Conservation (phyloP, 1,284 basidiomycete genomes). For the Trametes versicolor region DNA sequence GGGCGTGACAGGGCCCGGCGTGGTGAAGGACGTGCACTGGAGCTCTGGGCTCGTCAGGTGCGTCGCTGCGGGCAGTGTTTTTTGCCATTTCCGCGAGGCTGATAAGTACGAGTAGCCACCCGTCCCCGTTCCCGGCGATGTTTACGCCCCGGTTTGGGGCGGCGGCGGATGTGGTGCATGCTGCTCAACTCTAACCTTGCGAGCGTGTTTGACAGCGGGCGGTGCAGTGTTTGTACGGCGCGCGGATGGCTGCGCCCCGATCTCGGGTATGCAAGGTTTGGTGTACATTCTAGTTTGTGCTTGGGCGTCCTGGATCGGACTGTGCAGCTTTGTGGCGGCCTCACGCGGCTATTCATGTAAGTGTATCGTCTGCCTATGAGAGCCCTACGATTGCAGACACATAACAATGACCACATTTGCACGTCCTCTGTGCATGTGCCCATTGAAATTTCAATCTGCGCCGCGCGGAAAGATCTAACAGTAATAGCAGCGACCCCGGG, state of each 20-base stretch:
- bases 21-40: background rate
- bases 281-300: background rate
- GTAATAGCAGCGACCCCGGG: background rate
- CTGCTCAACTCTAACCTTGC: conserved; percentile 1
- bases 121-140: background rate
- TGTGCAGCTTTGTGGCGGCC: background rate
- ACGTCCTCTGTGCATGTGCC: background rate
- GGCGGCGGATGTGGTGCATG: background rate
- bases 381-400: background rate
- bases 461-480: background rate
- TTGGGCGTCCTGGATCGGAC: background rate
- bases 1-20: background rate
- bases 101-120: background rate
- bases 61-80: background rate
- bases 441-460: background rate
- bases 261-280: background rate
- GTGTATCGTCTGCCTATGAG: background rate
- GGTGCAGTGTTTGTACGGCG: background rate
- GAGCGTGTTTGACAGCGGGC: background rate
- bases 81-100: background rate
- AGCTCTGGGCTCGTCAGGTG: conserved; percentile 4
- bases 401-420: background rate
- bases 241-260: background rate
- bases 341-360: background rate
- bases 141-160: background rate